Base-by-base conservation (phyloP, 164 flowering plant genomes). In the Nelumbo lutea region DNA sequence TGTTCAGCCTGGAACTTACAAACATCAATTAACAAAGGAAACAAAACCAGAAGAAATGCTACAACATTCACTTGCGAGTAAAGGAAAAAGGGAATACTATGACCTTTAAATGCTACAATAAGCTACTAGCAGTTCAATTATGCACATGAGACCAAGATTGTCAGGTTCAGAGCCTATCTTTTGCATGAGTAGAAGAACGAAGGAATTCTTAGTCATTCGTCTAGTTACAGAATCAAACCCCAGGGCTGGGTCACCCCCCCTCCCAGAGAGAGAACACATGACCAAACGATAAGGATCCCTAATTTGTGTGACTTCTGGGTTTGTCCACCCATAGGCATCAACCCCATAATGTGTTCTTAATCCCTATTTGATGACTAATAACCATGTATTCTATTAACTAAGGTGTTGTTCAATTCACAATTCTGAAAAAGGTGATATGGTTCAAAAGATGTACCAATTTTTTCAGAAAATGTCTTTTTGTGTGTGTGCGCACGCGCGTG, bases 1-100 rank as follows among this genome's bases (percentile, higher is more conserved):
- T 66, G 62, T 87, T 78, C 80, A 95, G 72, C 81, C 98, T 95
- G 75, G 70, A 63, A 66, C 10, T 10, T 10, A 11, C 1, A 43
- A 58, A 68, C 6, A 68, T 27, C 57, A 10, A 38, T 71, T 48
- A 42, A 15, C 46, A 53, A 40, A 64, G 13, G 45, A 14, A n/a
- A 60, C 42, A n/a, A 27, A 10, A 3, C 11, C 8, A 57, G 41
- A 64, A 45, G 5, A 62, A 63, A 46, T 27, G 2, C 41, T 27
- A 42, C 40, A 58, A 60, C 27, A 27, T 38, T 39, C n/a, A 45
- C 38, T 38, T 2, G 56, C 67, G 38, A 14, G 1, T 11, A 10
- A 15, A 56, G 69, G 8, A 10, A 8, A 6, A 11, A 13, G 41
- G 53, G 51, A 42, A 50, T 14, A 40, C 45, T 4, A 55, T 5